Evolutionary conservation across 257 asterid species (phyloP).

Genomic region (Solanum verrucosum): DNA sequence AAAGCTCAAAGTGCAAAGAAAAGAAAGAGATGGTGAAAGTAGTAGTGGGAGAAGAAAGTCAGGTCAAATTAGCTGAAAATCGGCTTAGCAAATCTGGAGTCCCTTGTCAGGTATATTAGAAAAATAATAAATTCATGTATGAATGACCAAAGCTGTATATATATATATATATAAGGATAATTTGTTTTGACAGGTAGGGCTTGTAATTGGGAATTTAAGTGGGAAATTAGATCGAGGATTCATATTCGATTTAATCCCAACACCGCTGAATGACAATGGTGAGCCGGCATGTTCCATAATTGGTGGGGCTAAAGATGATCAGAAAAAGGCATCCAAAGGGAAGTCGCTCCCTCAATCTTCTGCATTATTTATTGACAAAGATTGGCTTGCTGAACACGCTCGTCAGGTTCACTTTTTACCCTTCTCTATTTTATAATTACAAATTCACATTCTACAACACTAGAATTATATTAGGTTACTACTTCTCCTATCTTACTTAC

Average conservation of each 20-base stretch:
- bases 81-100: conserved; percentile 56
- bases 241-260: conserved; percentile 79
- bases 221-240: conserved; percentile 68
- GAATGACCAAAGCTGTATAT: neutral
- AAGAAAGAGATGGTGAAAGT: conserved; percentile 50
- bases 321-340: conserved; percentile 52
- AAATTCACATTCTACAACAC: neutral
- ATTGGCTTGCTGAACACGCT: conserved; percentile 94
- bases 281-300: conserved; percentile 64
- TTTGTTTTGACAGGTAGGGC: conserved; percentile 50
- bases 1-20: neutral
- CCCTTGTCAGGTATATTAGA: conserved; percentile 40
- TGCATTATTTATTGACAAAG: conserved; percentile 54
- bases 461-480: neutral
- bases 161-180: neutral
- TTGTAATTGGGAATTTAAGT: conserved; percentile 80
- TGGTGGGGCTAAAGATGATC: conserved; percentile 35
- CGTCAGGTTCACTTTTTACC: conserved; percentile 53
- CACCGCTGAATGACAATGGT: conserved; percentile 77
- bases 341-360: conserved; percentile 57
- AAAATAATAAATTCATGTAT: neutral
- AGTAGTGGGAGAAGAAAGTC: conserved; percentile 76
- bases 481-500: neutral
- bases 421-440: neutral
- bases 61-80: conserved; percentile 49